Percentiles rank a stretch among this genome's conserved stretches.
Conservation (phyloP, 352 stramenopile genomes). For the Aphanomyces euteiches region DNA sequence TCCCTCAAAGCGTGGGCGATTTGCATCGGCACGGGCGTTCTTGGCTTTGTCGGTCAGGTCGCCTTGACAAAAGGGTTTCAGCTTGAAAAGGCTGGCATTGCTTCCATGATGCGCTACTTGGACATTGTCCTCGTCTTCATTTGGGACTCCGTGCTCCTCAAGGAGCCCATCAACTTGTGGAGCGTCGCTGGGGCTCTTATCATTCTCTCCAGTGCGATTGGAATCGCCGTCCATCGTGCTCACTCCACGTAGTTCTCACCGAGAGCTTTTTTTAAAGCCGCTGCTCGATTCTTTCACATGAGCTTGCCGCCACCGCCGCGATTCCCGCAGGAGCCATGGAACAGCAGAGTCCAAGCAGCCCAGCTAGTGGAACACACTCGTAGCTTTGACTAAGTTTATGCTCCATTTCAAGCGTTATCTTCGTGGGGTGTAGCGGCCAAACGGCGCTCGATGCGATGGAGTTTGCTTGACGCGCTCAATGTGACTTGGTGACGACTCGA, state of each 20-base stretch:
- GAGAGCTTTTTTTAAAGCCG: too few species aligned
- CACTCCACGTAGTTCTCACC: neutral
- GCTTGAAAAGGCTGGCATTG: slow-evolving; percentile 69
- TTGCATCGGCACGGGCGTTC: slow-evolving; percentile 52
- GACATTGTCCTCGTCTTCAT: slow-evolving; percentile 79
- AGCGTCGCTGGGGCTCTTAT: slow-evolving; percentile 39
- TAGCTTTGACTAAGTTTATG: too few species aligned
- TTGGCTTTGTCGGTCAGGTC: slow-evolving; percentile 64
- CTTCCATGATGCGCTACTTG: slow-evolving; percentile 76
- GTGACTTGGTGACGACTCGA: too few species aligned
- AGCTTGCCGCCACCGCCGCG: too few species aligned
- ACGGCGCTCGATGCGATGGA: too few species aligned
- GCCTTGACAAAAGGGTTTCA: slow-evolving; percentile 75
- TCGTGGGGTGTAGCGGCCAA: too few species aligned
- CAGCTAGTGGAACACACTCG: too few species aligned
- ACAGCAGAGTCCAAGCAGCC: too few species aligned
- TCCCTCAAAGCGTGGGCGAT: neutral
- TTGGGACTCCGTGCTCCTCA: slow-evolving; percentile 60
- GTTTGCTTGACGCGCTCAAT: too few species aligned
- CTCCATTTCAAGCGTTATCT: too few species aligned
- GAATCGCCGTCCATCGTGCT: slow-evolving; percentile 42
- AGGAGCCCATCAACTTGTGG: slow-evolving; percentile 56
- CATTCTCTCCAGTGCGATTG: slow-evolving; percentile 48
- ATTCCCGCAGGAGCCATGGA: too few species aligned
- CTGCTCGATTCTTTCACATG: too few species aligned